Evolutionary conservation across 2,329 filamentous ascomycete species (phyloP), one percentile per base, ranked within the genome.

Genomic region (Penicillium sp.): DNA sequence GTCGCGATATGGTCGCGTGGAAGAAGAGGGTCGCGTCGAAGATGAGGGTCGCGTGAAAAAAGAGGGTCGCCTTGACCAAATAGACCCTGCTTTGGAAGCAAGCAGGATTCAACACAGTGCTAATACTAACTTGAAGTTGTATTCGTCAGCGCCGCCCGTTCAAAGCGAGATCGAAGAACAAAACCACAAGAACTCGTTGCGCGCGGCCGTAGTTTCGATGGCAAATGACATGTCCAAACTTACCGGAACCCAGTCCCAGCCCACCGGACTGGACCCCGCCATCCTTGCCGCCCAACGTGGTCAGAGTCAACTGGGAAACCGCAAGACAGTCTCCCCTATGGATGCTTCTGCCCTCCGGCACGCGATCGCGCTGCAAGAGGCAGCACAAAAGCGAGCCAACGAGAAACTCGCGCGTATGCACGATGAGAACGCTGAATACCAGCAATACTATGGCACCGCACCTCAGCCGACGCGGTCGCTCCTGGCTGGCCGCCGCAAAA

Each of bases 131-230:
- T 81, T 89, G 71, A 83, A 84, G 53, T 87, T 95, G 82, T 95
- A 86, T 64, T 89, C 86, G 0, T 84, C 87, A 1, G 74, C 82
- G 29, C 89, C 90, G 3, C 85, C 84, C 0, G 81, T 95, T 3
- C 77, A 81, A 22, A 74, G 80, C 2, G 88, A 95, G 62, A 72
- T 83, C 0, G 85, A 93, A 34, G 89, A 95, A 62, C 80, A 84
- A 66, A 83, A 80, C 53, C 82, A 80, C 50, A 80, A 84, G 37
- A 86, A 89, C 57, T 82, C 84, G 4, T 75, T 95, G 2, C 86
- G 86, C 55, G 88, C 89, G 27, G 92, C 89, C 16, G 89, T 91
- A 2, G 76, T 95, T 3, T 88, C 87, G 10, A 95, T 96, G 89
- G 90, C 91, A 6, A 87, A 86, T 69, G 82, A 86, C 59, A 92